Evolutionary conservation across 2,329 filamentous ascomycete species (phyloP).

Genomic region (Periconia macrospinosa): DNA sequence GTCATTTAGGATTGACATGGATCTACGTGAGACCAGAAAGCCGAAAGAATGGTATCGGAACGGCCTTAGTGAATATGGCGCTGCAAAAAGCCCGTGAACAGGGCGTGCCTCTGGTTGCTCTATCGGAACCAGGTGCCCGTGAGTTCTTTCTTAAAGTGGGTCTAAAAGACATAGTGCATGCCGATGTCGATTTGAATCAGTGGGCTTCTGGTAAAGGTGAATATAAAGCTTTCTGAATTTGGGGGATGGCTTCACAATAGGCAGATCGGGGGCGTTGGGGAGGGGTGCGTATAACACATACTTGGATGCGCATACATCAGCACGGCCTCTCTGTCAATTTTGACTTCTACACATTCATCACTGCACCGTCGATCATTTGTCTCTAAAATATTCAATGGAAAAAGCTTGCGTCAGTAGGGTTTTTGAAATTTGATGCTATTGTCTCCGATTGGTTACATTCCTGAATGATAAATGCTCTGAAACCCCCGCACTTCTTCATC

Average conservation of each 20-base stretch:
- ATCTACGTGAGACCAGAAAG: constrained; percentile 2
- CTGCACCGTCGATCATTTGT: too few species aligned
- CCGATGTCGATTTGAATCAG: constrained; percentile 7
- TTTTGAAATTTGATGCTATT: too few species aligned
- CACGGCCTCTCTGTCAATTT: background rate
- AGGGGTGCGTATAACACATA: background rate
- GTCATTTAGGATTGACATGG: constrained; percentile 1
- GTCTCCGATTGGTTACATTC: too few species aligned
- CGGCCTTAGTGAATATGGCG: background rate
- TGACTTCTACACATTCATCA: too few species aligned
- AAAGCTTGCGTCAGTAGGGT: too few species aligned
- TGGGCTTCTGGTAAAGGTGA: background rate
- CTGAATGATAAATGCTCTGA: background rate
- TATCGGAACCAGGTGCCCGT: background rate
- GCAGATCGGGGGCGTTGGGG: too few species aligned
- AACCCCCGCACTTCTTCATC: background rate
- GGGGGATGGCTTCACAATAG: too few species aligned
- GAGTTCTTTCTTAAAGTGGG: background rate
- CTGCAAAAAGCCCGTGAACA: background rate
- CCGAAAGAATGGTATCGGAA: constrained; percentile 1
- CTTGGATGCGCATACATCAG: background rate
- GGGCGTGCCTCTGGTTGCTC: background rate
- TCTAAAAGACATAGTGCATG: background rate
- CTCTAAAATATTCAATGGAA: too few species aligned
- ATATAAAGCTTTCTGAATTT: too few species aligned